Evolutionary conservation across 2,329 filamentous ascomycete genomes (phyloP).

Genomic region (Beauveria australis): DNA sequence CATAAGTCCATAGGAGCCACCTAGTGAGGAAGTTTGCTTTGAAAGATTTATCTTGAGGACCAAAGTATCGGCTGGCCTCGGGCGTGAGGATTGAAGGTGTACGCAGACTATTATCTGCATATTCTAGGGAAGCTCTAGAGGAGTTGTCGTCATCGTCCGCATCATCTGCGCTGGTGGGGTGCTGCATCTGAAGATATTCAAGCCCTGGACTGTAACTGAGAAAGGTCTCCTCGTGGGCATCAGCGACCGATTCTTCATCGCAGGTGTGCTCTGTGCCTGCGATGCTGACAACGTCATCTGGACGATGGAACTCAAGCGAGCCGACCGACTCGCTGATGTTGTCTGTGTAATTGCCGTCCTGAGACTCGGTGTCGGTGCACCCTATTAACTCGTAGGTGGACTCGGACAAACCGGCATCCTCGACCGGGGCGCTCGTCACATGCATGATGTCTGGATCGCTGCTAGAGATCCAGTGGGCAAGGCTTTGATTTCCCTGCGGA

Average conservation of each 20-base stretch:
- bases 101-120: slow-evolving; percentile 40
- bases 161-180: neutral
- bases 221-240: slow-evolving; percentile 24
- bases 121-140: slow-evolving; percentile 35
- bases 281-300: slow-evolving; percentile 45
- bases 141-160: slow-evolving; percentile 15
- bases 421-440: slow-evolving; percentile 31
- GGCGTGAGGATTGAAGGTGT: slow-evolving; percentile 34
- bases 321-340: slow-evolving; percentile 41
- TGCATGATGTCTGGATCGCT: slow-evolving; percentile 51
- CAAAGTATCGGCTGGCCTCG: slow-evolving; percentile 20
- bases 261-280: slow-evolving; percentile 40
- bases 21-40: neutral
- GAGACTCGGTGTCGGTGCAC: slow-evolving; percentile 44
- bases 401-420: slow-evolving; percentile 45
- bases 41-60: neutral
- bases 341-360: slow-evolving; percentile 39
- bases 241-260: slow-evolving; percentile 32
- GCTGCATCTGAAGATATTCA: neutral
- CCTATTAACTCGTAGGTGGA: slow-evolving; percentile 51
- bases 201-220: slow-evolving; percentile 4
- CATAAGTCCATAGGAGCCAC: neutral
- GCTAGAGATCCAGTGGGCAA: slow-evolving; percentile 52
- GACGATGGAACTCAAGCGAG: slow-evolving; percentile 39
- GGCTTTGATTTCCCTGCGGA: slow-evolving; percentile 45